These are phyloP conservation scores for Cicer chorassanicum DNA, from an alignment of 306 rosid species.

Conservation along the genomic window DNA sequence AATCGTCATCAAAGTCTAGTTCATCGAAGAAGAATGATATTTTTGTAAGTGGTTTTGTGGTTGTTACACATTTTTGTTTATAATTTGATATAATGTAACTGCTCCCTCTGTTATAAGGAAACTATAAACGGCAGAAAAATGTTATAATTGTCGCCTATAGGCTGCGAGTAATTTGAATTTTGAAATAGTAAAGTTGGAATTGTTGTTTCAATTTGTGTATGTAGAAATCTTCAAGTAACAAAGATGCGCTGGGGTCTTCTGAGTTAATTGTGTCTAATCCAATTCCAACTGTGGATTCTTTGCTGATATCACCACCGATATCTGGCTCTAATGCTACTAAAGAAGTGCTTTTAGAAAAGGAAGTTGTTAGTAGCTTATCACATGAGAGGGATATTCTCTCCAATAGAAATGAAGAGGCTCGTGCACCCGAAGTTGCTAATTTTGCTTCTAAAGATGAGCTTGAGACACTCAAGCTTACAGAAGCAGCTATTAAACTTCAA, in stretches of 20 bases:
- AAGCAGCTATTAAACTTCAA: conserved; percentile 70
- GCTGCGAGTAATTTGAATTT: conserved; percentile 2
- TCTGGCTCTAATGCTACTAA: conserved; percentile 48
- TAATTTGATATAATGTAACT: not conserved
- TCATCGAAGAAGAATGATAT: conserved; percentile 55
- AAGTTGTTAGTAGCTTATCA: conserved; percentile 45
- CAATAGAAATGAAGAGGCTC: conserved; percentile 40
- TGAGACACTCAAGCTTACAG: conserved; percentile 49
- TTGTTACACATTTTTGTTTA: conserved; percentile 36
- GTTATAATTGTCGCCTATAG: conserved; percentile 12
- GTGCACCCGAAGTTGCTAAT: conserved; percentile 38
- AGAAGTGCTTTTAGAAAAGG: conserved; percentile 51
- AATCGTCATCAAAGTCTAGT: conserved; percentile 71
- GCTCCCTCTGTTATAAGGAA: conserved; percentile 25
- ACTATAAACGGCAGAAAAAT: not conserved
- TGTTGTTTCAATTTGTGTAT: conserved; percentile 37
- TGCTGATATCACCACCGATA: conserved; percentile 54
- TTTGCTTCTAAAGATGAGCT: conserved; percentile 49
- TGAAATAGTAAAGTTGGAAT: conserved; percentile 38
- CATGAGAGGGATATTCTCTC: conserved; percentile 43
- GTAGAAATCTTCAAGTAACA: conserved; percentile 59
- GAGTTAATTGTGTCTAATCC: conserved; percentile 50
- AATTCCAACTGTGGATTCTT: conserved; percentile 52
- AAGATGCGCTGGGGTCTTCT: conserved; percentile 52
- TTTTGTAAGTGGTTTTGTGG: conserved; percentile 37